A percentile compares a stretch with the other conserved stretches of the same genome.
phyloP scores from a whole-genome alignment of 2,329 filamentous ascomycete species.

The Fonsecaea monophora region DNA sequence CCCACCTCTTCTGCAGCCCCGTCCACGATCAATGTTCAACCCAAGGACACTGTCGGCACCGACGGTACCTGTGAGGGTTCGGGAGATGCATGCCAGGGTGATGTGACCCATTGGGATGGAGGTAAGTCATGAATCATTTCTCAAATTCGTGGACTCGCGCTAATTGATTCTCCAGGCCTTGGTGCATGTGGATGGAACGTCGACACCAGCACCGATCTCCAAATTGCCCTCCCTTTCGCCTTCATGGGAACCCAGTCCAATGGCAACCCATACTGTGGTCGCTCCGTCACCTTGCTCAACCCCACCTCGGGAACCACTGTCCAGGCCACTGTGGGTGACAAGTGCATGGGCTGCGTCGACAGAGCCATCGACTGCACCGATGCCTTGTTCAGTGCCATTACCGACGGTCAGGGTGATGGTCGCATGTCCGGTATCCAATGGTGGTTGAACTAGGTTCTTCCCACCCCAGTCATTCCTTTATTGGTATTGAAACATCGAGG shows the following conservation, averaged over 20 bases:
- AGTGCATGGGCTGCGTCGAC: constrained; percentile 72
- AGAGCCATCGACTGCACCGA: constrained; percentile 43
- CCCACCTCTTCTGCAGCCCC: constrained; percentile 17
- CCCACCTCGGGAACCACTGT: constrained; percentile 59
- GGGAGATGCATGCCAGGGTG: constrained; percentile 59
- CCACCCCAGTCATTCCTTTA: background rate
- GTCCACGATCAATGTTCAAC: constrained; percentile 13
- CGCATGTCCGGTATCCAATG: constrained; percentile 52
- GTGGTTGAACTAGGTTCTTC: constrained; percentile 45
- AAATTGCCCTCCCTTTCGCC: constrained; percentile 71
- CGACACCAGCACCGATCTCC: constrained; percentile 61
- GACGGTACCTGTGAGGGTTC: constrained; percentile 42
- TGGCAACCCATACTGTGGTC: constrained; percentile 73
- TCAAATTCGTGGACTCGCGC: background rate
- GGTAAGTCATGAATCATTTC: constrained; percentile 48
- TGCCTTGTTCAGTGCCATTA: constrained; percentile 48
- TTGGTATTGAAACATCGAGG: background rate
- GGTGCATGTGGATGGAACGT: constrained; percentile 72
- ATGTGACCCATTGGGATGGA: constrained; percentile 76
- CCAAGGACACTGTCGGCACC: constrained; percentile 23
- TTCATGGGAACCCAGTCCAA: constrained; percentile 72
- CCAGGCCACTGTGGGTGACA: constrained; percentile 71
- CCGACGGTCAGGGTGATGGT: constrained; percentile 45
- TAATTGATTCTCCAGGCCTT: constrained; percentile 44
- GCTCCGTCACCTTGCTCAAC: constrained; percentile 69